Evolutionary conservation across 257 asterid genomes (phyloP), one percentile per base, ranked within the genome.

Genomic region (Nicotiana undulata): DNA sequence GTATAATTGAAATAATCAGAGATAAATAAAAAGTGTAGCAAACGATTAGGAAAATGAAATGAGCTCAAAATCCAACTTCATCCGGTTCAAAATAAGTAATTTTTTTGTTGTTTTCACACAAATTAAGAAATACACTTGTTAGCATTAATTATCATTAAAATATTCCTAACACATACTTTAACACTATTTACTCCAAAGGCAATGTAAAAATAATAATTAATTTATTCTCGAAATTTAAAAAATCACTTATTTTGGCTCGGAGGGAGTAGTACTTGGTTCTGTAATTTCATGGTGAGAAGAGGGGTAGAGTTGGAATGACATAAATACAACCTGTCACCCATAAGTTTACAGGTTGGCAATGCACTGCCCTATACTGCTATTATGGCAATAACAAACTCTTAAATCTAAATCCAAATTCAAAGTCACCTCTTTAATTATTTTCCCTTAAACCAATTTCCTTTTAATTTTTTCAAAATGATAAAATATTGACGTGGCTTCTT

Each of bases 281-380:
- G 77, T 70, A 70, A 70, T 70, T 70, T 70, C 22, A 70, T 40
- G 34, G 3, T 5, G 20, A 12, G 20, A 44, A 44, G 1, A 68
- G 32, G 37, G 77, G 56, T 70, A 44, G 2, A 70, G 9, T 70
- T 70, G 17, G 1, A 13, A 22, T 40, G 60, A 31, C 66, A 63
- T 44, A 52, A 77, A 16, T 83, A 86, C 92, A 88, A 90, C 83
- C 97, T 93, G 98, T 90, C 92, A 85, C 84, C 77, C 90, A 87
- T 83, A 63, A 74, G 60, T 72, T 83, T 82, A 88, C 97, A 94
- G 97, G 87, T 76, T 94, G 97, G 92, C 93, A 86, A 49, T 70
- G 34, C 24, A 46, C 6, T 72, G 60, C 77, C 59, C 59, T 70
- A 70, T 22, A n/a, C 58, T 22, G 3, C 20, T 70, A 70, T 22